These are phyloP conservation scores for Desmodesmus armatus DNA, from an alignment of 139 green algal genomes.

Conservation along the genomic window DNA sequence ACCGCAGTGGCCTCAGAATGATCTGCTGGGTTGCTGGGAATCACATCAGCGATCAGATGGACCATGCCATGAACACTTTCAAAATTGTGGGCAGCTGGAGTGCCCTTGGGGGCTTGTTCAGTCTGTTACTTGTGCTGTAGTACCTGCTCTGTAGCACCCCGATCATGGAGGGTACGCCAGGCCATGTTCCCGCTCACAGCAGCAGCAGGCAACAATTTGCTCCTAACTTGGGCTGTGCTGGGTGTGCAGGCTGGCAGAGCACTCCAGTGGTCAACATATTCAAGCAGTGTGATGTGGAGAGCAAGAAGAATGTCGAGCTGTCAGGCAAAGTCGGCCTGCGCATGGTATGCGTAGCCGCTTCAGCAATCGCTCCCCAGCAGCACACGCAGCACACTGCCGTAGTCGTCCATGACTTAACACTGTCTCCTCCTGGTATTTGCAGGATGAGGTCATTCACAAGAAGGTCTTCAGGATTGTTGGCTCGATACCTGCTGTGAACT, in stretches of 20 bases:
- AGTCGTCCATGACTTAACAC: neutral
- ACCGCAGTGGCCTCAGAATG: too few species aligned
- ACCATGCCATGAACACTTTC: neutral
- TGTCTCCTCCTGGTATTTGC: neutral
- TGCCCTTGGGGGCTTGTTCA: neutral
- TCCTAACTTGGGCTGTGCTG: too few species aligned
- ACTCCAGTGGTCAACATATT: slow-evolving; percentile 81
- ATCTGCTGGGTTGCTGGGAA: too few species aligned
- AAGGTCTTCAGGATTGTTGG: slow-evolving; percentile 57
- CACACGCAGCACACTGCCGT: neutral
- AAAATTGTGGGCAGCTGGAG: neutral
- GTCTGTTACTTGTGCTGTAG: too few species aligned
- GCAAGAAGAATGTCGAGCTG: slow-evolving; percentile 54
- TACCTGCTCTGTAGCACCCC: too few species aligned
- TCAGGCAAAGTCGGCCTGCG: slow-evolving; percentile 67
- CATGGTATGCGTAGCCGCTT: slow-evolving; percentile 58
- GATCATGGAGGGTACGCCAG: neutral
- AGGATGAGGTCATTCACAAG: slow-evolving; percentile 55
- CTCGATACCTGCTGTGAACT: slow-evolving; percentile 68
- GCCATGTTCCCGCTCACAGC: too few species aligned
- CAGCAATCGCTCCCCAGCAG: neutral
- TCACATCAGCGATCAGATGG: too few species aligned
- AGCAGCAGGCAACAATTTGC: too few species aligned
- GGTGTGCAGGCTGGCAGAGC: slow-evolving; percentile 65
- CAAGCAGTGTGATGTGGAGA: slow-evolving; percentile 74